A percentile compares a stretch with the other conserved stretches of the same genome.
Evolutionary conservation across 129 eudicot species (phyloP).

Genomic region (Flaveria robusta): DNA sequence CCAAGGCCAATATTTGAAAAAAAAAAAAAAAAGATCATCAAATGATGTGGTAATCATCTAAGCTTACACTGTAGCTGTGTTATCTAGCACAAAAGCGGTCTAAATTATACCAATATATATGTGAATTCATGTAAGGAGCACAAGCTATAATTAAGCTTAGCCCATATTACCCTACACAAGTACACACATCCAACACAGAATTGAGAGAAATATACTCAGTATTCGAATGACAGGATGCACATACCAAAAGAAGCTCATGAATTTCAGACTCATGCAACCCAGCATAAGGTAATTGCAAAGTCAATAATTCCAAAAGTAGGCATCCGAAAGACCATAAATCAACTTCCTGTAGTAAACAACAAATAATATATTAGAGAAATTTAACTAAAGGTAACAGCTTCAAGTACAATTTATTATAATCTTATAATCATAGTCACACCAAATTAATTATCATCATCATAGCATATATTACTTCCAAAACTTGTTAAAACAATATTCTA

Average conservation of each 20-base stretch:
- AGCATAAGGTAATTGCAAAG: conserved; percentile 75
- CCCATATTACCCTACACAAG: no score
- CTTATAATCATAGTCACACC: neutral
- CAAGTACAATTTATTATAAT: neutral
- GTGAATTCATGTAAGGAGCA: neutral
- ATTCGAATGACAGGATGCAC: neutral
- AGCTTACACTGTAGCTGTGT: no score
- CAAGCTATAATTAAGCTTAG: neutral
- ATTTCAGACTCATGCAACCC: conserved; percentile 69
- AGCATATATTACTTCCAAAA: neutral
- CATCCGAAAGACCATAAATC: conserved; percentile 98
- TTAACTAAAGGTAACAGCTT: neutral
- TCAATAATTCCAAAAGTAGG: conserved; percentile 71
- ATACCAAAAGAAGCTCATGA: conserved; percentile 63
- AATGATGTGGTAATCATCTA: no score
- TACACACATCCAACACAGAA: neutral
- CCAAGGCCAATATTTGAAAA: no score
- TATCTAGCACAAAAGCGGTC: no score
- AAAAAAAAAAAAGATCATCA: no score
- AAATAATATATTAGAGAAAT: neutral
- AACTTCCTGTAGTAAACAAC: conserved; percentile 62
- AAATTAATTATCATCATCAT: neutral
- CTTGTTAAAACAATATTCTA: neutral
- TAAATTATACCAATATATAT: neutral
- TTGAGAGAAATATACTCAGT: neutral